Evolutionary conservation across 2,329 filamentous ascomycete genomes (phyloP), one percentile per base, ranked within the genome.

Genomic region (Xylaria sp.): DNA sequence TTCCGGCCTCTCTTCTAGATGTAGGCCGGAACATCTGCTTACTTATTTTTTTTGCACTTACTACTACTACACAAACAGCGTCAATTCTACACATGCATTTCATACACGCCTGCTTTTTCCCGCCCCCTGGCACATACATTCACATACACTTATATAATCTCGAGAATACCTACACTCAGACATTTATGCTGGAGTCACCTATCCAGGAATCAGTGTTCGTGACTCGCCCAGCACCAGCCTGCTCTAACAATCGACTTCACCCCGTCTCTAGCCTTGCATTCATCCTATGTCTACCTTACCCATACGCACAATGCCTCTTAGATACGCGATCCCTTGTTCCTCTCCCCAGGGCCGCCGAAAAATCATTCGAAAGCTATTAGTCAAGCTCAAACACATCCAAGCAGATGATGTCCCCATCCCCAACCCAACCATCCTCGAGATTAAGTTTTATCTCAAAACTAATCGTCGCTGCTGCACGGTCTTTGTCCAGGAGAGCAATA

Each of bases 391-490:
- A 70, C 59, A 70, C 41, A 56, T 62, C 9, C 76, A 78, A 64
- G 72, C 68, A 5, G 60, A 74, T 54, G 75, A 78, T 58, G 63
- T 70, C 3, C 71, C 72, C 44, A 65, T 78, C 20, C 69, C 76
- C 34, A 65, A 74, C 28, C 64, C 71, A n/a, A 72, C 68, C 13
- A 46, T 76, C 32, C n/a, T 74, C 6, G 74, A 77, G 68, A 75
- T 75, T 52, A 78, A 76, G 60, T 75, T 74, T 58, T 74, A 74
- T 32, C 70, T 78, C 13, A 73, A 68, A 39, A 58, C 70, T 28
- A 64, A 68, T 20, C 46, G 52, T 8, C 65, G 52, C 20, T 73
- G 72, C 48, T 62, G 46, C 41, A 73, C 70, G 13, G 52, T 73
- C 37, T 63, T 62, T 23, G 39, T 73, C 18, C 13, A 67, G 7